Percentiles rank a stretch among this genome's conserved stretches.
Evolutionary conservation across 1,284 basidiomycete species (phyloP).

Genomic region (Trichosporon inkin): DNA sequence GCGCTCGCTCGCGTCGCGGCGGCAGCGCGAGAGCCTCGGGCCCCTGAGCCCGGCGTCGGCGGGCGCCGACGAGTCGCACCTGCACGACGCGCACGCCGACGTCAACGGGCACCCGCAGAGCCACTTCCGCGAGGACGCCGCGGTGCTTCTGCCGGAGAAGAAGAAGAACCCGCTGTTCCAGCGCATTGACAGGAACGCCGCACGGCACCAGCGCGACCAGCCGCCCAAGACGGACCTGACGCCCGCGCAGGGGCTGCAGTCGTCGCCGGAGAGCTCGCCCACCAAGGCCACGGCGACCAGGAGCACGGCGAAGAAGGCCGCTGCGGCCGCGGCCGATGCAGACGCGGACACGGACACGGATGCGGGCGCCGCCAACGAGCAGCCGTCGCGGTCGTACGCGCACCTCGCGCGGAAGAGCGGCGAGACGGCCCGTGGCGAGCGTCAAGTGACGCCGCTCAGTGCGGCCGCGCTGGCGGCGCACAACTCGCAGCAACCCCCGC

Average conservation of each 20-base stretch:
- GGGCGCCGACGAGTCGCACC: background rate
- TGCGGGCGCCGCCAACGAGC: too few species aligned
- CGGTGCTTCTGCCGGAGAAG: background rate
- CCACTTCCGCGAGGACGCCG: background rate
- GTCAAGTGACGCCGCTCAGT: too few species aligned
- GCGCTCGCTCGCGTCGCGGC: background rate
- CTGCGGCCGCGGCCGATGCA: too few species aligned
- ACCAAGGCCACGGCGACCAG: background rate
- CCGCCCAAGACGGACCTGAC: background rate
- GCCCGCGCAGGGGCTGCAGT: background rate
- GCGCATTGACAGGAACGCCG: background rate
- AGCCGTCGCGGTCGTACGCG: too few species aligned
- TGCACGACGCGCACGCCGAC: conserved; percentile 1
- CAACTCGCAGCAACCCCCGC: too few species aligned
- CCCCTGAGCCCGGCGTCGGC: background rate
- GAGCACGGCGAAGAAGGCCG: too few species aligned
- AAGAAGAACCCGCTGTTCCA: background rate
- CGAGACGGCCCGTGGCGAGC: too few species aligned
- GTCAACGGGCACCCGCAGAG: conserved; percentile 1
- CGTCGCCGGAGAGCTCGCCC: background rate
- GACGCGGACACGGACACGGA: too few species aligned
- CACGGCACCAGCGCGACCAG: background rate
- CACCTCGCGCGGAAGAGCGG: too few species aligned
- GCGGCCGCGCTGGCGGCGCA: too few species aligned
- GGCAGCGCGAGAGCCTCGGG: too few species aligned